A percentile compares a stretch with the other conserved stretches of the same genome.
Conservation (phyloP, 2,329 filamentous ascomycete genomes). For the Colletotrichum eremochloae region DNA sequence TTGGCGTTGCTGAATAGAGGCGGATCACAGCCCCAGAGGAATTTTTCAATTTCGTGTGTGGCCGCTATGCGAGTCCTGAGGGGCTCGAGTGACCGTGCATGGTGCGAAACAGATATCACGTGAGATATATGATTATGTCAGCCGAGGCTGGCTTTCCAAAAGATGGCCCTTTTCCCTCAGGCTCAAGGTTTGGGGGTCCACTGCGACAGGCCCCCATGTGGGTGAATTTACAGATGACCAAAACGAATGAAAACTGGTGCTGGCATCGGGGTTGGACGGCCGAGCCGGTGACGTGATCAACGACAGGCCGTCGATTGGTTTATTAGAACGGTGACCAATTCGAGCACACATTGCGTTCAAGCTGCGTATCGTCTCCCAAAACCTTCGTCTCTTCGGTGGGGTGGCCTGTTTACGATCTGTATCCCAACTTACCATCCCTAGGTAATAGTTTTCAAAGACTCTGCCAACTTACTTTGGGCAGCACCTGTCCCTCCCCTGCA, state of each 20-base stretch:
- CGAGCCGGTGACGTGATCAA: constrained; percentile 1
- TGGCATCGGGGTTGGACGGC: constrained; percentile 4
- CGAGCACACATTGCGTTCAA: constrained; percentile 18
- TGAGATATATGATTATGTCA: constrained; percentile 50
- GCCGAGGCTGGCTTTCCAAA: constrained; percentile 30
- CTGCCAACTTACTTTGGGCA: constrained; percentile 17
- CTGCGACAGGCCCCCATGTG: not conserved
- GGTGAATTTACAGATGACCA: not conserved
- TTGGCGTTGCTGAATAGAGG: constrained; percentile 43
- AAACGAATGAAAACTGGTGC: not conserved
- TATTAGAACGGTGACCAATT: constrained; percentile 1
- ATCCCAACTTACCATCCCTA: constrained; percentile 24
- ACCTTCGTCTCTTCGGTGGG: constrained; percentile 13
- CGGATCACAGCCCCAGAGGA: constrained; percentile 47
- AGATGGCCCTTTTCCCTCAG: not conserved
- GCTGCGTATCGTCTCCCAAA: constrained; percentile 7
- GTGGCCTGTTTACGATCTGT: not conserved
- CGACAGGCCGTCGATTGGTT: not conserved
- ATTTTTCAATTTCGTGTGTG: constrained; percentile 63
- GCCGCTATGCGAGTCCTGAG: constrained; percentile 59
- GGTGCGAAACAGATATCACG: constrained; percentile 48
- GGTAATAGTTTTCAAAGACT: constrained; percentile 1
- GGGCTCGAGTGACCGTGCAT: constrained; percentile 49
- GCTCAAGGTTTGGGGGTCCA: not conserved
- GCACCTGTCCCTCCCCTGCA: not conserved